Conservation (phyloP, 352 stramenopile genomes). For the Peronospora tabacina region DNA sequence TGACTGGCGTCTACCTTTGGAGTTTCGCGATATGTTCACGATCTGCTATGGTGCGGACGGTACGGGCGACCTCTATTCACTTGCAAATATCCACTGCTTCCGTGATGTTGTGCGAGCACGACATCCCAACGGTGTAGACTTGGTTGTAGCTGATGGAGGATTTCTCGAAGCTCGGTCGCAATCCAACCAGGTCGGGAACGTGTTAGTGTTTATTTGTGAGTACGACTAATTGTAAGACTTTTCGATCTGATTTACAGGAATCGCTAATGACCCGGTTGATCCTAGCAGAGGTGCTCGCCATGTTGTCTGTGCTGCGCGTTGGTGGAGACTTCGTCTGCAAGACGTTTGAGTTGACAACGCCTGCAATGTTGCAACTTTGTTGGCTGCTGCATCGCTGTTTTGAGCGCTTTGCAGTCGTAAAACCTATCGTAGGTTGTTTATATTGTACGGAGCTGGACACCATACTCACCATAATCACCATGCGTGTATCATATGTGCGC, state of each 20-base stretch:
- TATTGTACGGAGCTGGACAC: not conserved
- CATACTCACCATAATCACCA: no score
- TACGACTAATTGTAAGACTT: not conserved
- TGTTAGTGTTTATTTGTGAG: not conserved
- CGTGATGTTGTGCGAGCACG: slow-evolving; percentile 25
- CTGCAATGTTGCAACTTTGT: slow-evolving; percentile 51
- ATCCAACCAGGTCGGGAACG: slow-evolving; percentile 39
- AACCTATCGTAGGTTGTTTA: slow-evolving; percentile 33
- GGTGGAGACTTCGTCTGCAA: slow-evolving; percentile 70
- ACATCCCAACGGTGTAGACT: slow-evolving; percentile 35
- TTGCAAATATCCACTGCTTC: slow-evolving; percentile 54
- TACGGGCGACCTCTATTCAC: slow-evolving; percentile 58
- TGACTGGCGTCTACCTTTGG: slow-evolving; percentile 36
- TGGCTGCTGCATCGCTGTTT: slow-evolving; percentile 65
- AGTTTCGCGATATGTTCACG: slow-evolving; percentile 22
- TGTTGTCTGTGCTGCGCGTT: slow-evolving; percentile 41
- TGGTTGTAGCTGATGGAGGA: slow-evolving; percentile 66
- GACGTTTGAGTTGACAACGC: slow-evolving; percentile 65
- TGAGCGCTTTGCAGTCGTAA: slow-evolving; percentile 52
- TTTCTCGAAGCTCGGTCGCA: slow-evolving; percentile 61
- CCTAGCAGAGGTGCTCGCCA: slow-evolving; percentile 48
- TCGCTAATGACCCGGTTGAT: slow-evolving; percentile 53
- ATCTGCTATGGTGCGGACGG: slow-evolving; percentile 61
- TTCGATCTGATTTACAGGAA: slow-evolving; percentile 31
- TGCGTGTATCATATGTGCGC: slow-evolving; percentile 5